These are phyloP conservation scores for Dimargaris xerosporica DNA, from an alignment of 192 early-diverging fungal species.

Conservation along the genomic window DNA sequence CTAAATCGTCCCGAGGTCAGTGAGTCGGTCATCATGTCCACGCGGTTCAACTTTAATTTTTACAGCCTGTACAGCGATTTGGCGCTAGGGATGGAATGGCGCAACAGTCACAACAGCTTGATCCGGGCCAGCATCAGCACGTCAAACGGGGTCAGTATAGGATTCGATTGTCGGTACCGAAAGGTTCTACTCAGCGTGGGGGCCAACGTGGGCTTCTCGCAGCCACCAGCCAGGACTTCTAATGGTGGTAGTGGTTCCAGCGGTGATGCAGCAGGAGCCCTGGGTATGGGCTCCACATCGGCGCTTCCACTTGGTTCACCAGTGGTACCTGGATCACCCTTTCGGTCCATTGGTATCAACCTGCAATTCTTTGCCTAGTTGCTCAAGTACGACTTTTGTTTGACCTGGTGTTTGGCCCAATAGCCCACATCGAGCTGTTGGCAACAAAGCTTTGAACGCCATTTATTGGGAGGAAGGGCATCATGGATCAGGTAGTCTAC, in stretches of 20 bases:
- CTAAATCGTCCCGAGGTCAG: too few relatives aligned
- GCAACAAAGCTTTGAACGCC: too few relatives aligned
- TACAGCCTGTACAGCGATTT: constrained; percentile 87
- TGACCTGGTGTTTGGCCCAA: too few relatives aligned
- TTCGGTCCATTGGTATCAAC: not conserved
- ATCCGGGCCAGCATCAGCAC: constrained; percentile 37
- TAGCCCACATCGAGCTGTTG: too few relatives aligned
- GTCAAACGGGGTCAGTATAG: constrained; percentile 17
- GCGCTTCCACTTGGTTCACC: not conserved
- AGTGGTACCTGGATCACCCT: not conserved
- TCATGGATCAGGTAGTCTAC: too few relatives aligned
- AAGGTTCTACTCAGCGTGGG: constrained; percentile 7
- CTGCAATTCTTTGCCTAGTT: constrained; percentile 2
- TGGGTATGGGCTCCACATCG: not conserved
- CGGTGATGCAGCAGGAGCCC: not conserved
- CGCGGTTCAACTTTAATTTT: constrained; percentile 80
- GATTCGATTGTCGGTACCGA: constrained; percentile 7
- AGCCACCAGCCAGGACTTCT: too few relatives aligned
- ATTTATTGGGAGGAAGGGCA: too few relatives aligned
- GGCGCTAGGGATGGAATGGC: constrained; percentile 74
- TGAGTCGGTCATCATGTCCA: constrained; percentile 57
- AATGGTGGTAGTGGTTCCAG: too few relatives aligned
- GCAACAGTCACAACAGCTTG: constrained; percentile 32
- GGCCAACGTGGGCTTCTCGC: not conserved
- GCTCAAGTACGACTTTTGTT: too few relatives aligned